These are phyloP conservation scores for Nemania sp. DNA, from an alignment of 2,329 filamentous ascomycete genomes.

Conservation along the genomic window DNA sequence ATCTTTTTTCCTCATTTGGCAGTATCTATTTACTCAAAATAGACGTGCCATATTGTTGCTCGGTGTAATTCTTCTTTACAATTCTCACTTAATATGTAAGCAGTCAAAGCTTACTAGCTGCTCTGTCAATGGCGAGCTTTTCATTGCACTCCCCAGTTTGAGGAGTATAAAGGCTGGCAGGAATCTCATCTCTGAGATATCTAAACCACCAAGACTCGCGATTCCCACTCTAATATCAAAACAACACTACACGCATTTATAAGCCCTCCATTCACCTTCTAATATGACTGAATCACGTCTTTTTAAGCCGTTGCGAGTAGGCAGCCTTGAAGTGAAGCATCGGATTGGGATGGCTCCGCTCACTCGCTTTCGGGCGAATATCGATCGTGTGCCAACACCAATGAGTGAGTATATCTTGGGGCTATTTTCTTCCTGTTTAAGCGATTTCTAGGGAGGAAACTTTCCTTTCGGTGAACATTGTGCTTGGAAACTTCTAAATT, in stretches of 20 bases:
- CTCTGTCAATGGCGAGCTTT: neutral
- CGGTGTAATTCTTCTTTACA: neutral
- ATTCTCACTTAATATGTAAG: constrained; percentile 21
- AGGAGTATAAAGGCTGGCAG: constrained; percentile 16
- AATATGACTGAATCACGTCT: constrained; percentile 43
- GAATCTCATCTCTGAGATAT: neutral
- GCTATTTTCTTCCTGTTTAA: no score
- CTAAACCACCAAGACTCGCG: neutral
- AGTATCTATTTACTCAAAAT: constrained; percentile 24
- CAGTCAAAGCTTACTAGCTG: neutral
- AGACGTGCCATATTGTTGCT: neutral
- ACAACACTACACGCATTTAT: neutral
- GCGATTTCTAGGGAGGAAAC: no score
- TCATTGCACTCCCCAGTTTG: neutral
- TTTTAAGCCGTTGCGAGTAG: constrained; percentile 46
- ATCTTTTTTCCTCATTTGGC: constrained; percentile 31
- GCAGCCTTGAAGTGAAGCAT: constrained; percentile 43
- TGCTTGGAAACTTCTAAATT: no score
- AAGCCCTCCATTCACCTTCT: neutral
- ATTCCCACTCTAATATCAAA: neutral
- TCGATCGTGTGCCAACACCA: constrained; percentile 55
- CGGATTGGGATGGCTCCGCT: constrained; percentile 59
- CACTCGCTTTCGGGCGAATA: constrained; percentile 62
- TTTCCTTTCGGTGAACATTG: no score
- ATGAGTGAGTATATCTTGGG: no score